Evolutionary conservation across 2,329 filamentous ascomycete genomes (phyloP), one percentile per base, ranked within the genome.

Genomic region (Aotearoamyces nothofagi): DNA sequence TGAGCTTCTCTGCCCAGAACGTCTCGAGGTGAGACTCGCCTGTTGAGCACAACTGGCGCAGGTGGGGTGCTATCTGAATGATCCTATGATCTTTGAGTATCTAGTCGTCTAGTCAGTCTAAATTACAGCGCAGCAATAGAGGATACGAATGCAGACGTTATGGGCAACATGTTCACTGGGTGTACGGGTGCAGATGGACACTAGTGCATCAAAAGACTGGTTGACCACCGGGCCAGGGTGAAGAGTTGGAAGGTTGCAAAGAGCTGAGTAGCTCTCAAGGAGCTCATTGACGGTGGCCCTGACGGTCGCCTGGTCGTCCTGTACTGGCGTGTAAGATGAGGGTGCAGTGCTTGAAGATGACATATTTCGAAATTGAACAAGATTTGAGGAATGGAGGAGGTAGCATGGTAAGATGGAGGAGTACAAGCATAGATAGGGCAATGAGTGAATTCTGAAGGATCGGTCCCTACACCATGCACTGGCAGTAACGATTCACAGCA

Each of bases 21-120:
- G 35, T 39, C 38, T 66, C 62, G 3, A 66, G 45, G 14, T 54
- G 47, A 19, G 49, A 54, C 41, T 66, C 62, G 3, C 58, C 56
- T 9, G 42, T 36, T 3, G 54, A 51, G 36, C 60, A 66, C 10
- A 64, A 43, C 1, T 42, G 25, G 12, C 55, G 52, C 0, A 66
- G 43, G 1, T 49, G 39, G 1, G 51, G 41, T 9, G 56, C 50
- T 5, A 63, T 44, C 0, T 36, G 23, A 5, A 43, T 26, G 9
- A 59, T 37, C 1, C 38, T 38, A 5, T 44, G 36, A 22, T 55
- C 46, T 5, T 31, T 30, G 17, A 60, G 42, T 6, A 58, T 43
- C 53, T 58, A 17, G 10, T 31, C 30, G 16, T 34, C 17, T 17
- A 9, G 7, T 33, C 16, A 25, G 11, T 26, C 17, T 7, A 7